Conservation (phyloP, 2,329 filamentous ascomycete species). For the Sporothrix curviconia region DNA sequence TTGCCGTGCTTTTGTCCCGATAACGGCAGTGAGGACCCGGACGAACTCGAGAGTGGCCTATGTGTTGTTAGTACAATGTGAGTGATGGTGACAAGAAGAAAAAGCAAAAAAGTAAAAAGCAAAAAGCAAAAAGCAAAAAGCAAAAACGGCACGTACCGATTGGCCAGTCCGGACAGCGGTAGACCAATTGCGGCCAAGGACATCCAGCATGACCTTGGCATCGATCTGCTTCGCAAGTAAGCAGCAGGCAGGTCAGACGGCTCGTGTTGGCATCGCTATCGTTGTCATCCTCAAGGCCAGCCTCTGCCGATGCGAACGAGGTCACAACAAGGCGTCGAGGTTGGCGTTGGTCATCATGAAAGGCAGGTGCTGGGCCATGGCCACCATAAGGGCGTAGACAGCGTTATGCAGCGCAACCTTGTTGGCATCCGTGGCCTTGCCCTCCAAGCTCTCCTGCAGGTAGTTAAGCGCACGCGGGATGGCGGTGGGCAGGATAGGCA, state of each 20-base stretch:
- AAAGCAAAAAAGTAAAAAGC: not conserved
- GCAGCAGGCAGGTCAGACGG: conserved; percentile 61
- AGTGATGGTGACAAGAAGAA: not conserved
- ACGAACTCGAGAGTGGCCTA: conserved; percentile 64
- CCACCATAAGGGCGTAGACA: conserved; percentile 69
- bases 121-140: not conserved
- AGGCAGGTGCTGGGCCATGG: conserved; percentile 74
- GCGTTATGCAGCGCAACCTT: conserved; percentile 67
- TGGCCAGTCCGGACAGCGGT: conserved; percentile 57
- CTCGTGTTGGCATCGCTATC: conserved; percentile 57
- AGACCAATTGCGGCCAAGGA: conserved; percentile 66
- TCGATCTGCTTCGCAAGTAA: conserved; percentile 73
- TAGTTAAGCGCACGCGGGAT: conserved; percentile 67
- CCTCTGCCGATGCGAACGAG: conserved; percentile 64
- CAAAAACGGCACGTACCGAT: conserved; percentile 41
- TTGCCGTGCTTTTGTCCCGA: conserved; percentile 78
- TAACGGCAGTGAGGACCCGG: conserved; percentile 59
- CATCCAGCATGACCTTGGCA: conserved; percentile 66
- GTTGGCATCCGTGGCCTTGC: conserved; percentile 33
- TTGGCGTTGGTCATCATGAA: conserved; percentile 80
- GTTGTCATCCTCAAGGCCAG: conserved; percentile 49
- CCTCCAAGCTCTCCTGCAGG: conserved; percentile 55
- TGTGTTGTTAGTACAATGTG: conserved; percentile 23
- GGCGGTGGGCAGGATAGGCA: conserved; percentile 72
- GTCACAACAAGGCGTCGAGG: conserved; percentile 63